Conservation (phyloP, 2,329 filamentous ascomycete genomes). For the Monilinia fructigena region DNA sequence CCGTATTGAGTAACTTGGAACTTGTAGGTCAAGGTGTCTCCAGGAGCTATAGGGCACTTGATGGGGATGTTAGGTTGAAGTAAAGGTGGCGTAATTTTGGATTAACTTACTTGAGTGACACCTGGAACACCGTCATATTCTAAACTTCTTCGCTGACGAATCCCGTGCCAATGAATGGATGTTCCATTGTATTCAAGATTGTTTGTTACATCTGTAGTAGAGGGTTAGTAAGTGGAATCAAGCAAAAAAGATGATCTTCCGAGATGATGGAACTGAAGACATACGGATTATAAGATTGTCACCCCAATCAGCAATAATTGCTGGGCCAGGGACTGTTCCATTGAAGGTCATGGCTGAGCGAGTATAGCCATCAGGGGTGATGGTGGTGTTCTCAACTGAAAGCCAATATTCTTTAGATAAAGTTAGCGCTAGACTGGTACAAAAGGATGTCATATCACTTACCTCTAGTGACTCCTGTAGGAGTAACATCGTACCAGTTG, state of each 20-base stretch:
- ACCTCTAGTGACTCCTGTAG: slow-evolving; percentile 40
- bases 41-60: slow-evolving; percentile 62
- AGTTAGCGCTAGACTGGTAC: slow-evolving; percentile 21
- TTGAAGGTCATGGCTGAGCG: slow-evolving; percentile 54
- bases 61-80: too few relatives aligned
- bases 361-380: slow-evolving; percentile 44
- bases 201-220: slow-evolving; percentile 39
- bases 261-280: not conserved
- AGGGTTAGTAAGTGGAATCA: not conserved
- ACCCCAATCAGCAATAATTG: slow-evolving; percentile 44
- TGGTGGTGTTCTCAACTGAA: slow-evolving; percentile 32
- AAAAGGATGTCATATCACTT: slow-evolving; percentile 9
- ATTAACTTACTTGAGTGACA: slow-evolving; percentile 41
- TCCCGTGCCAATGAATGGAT: slow-evolving; percentile 52
- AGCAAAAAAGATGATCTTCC: not conserved
- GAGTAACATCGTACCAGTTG: slow-evolving; percentile 36
- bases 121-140: slow-evolving; percentile 44
- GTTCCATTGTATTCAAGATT: slow-evolving; percentile 46
- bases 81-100: too few relatives aligned
- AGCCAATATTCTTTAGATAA: slow-evolving; percentile 34
- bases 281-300: slow-evolving; percentile 37
- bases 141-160: slow-evolving; percentile 45
- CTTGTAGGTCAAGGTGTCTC: slow-evolving; percentile 45
- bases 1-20: slow-evolving; percentile 39
- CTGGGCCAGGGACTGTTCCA: slow-evolving; percentile 41